phyloP scores from a whole-genome alignment of 805 yeast species.

The Pichia heedii region DNA sequence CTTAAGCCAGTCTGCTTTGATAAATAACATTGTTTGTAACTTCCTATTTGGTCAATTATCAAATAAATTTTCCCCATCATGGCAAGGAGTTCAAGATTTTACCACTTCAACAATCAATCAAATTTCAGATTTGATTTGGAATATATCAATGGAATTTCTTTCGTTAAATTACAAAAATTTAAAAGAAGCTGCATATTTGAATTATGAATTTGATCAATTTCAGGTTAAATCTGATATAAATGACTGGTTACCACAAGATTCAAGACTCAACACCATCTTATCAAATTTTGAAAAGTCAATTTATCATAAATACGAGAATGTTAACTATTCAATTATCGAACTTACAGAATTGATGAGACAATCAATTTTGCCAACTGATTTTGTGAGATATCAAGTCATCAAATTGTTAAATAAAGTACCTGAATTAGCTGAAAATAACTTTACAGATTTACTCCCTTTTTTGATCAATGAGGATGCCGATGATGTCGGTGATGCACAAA shows the following conservation, averaged over 20 bases:
- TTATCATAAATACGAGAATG: slow-evolving; percentile 27
- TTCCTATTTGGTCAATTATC: slow-evolving; percentile 64
- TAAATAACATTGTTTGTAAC: slow-evolving; percentile 31
- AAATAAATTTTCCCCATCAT: slow-evolving; percentile 73
- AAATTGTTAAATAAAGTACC: slow-evolving; percentile 54
- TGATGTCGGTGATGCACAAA: slow-evolving; percentile 25
- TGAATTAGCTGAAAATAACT: slow-evolving; percentile 56
- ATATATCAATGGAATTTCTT: slow-evolving; percentile 32
- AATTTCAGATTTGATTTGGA: slow-evolving; percentile 46
- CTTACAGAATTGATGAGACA: slow-evolving; percentile 30
- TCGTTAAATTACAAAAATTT: slow-evolving; percentile 13
- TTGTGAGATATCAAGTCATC: slow-evolving; percentile 47
- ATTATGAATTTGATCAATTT: slow-evolving; percentile 10
- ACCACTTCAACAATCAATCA: slow-evolving; percentile 39
- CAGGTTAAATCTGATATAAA: slow-evolving; percentile 9
- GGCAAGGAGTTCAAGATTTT: slow-evolving; percentile 66
- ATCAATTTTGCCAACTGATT: slow-evolving; percentile 31
- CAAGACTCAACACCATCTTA: slow-evolving; percentile 36
- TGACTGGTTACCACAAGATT: slow-evolving; percentile 37
- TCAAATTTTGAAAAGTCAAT: slow-evolving; percentile 18
- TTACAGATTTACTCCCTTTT: slow-evolving; percentile 47
- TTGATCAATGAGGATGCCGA: slow-evolving; percentile 34
- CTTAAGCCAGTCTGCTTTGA: slow-evolving; percentile 21
- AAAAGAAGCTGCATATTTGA: slow-evolving; percentile 14
- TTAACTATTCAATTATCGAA: slow-evolving; percentile 31